Conservation (phyloP, 768 basidiomycete genomes). For the Mrakia gelida region DNA sequence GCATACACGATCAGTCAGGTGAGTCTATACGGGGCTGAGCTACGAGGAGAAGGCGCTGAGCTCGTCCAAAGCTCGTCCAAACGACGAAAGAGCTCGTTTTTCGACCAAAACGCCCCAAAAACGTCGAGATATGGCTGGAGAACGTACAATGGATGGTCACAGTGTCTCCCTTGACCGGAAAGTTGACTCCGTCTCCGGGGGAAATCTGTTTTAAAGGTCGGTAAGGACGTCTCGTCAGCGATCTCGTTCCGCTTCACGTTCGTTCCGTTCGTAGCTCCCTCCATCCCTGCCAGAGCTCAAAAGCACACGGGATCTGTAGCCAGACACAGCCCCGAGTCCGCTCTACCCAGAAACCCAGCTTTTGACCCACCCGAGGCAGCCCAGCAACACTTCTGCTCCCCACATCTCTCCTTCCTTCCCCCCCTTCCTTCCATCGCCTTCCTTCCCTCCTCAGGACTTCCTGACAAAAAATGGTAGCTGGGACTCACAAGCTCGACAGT, state of each 20-base stretch:
- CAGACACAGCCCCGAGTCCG: neutral
- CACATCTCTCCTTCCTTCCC: neutral
- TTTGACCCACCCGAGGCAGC: no score
- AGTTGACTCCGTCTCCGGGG: slow-evolving; percentile 24
- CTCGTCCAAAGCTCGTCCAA: no score
- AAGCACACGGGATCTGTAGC: neutral
- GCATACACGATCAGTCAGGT: no score
- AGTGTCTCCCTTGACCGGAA: slow-evolving; percentile 4
- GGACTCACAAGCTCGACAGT: slow-evolving; percentile 10
- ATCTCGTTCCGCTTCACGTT: neutral
- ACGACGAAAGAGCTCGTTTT: no score
- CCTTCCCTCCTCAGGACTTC: neutral
- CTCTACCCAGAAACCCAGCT: no score
- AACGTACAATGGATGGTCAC: slow-evolving; percentile 21
- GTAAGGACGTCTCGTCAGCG: neutral
- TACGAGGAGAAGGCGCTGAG: no score
- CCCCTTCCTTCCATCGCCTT: slow-evolving; percentile 12
- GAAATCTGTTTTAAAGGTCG: neutral
- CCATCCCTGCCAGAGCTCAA: neutral
- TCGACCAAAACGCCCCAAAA: no score
- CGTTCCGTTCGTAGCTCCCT: neutral
- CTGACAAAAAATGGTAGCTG: neutral
- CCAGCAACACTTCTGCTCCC: neutral
- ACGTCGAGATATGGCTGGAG: no score
- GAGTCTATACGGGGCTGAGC: no score